Base-by-base conservation (phyloP, 768 basidiomycete species). In the Boletus tomentosulus region DNA sequence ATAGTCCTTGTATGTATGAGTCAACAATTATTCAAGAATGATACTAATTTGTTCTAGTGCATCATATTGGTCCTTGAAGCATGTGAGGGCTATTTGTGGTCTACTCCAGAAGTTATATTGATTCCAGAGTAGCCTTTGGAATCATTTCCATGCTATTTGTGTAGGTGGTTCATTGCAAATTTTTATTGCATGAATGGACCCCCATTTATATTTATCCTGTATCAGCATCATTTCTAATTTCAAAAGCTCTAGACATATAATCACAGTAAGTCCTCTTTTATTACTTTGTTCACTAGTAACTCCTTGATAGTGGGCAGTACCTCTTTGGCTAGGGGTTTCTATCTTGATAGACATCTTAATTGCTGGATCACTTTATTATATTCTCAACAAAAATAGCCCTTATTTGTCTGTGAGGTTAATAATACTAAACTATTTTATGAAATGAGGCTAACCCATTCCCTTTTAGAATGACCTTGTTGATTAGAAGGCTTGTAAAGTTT, bases 271-370 rank as follows among this genome's bases (percentile, higher is more conserved):
- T 49, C 2, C 3, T 11, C 3, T 15, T 48, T 11, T n/a, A 1
- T 5, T 35, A 13, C 0, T 1, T 19, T 22, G 1, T 25, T 44
- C 28, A 2, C 19, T 8, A 22, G 24, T 34, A 22, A 42, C 24
- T 35, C 13, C 5, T 15, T 22, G 6, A 10, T 6, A 68, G 69
- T 67, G 65, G 64, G 13, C 56, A 47, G 1, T 53, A 10, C 54
- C 50, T 50, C 1, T 57, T 25, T 70, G 64, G 60, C 25, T 71
- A 6, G 67, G 62, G 13, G 11, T 53, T 13, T 66, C 64, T 8
- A 47, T 56, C 9, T n/a, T 60, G 5, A 42, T 37, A 22, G 67
- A 68, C 24, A 41, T 65, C 15, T 54, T n/a, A 28, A 56, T 71
- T 54, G 62, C 69, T 50, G 58, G 43, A 30, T 60, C 60, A 46